Evolutionary conservation across 169 alveolate genomes (phyloP).

Genomic region (Babesia divergens): DNA sequence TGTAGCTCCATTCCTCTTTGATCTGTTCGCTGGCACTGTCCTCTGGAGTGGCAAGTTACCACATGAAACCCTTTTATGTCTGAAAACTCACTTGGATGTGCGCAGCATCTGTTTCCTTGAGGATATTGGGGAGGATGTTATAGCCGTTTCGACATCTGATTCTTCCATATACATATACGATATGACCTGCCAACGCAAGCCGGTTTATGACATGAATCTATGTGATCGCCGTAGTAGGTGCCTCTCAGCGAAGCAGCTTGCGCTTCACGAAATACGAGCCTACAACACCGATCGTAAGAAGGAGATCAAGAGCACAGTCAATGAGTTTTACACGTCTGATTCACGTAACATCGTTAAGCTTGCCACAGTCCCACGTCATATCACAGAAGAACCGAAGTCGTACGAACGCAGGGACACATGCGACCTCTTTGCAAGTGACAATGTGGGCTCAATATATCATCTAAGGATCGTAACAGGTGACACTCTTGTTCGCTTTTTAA

Average conservation of each 20-base stretch:
- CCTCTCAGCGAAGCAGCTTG: constrained; percentile 8
- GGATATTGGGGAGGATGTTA: constrained; percentile 61
- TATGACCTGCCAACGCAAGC: constrained; percentile 66
- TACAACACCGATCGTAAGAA: constrained; percentile 36
- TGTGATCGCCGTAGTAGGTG: constrained; percentile 63
- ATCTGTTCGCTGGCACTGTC: constrained; percentile 61
- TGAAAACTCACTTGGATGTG: constrained; percentile 63
- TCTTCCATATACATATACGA: constrained; percentile 68
- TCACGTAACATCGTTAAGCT: constrained; percentile 27
- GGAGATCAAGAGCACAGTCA: constrained; percentile 16
- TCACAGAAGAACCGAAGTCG: background rate
- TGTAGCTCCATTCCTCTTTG: constrained; percentile 64
- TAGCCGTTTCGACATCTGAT: constrained; percentile 67
- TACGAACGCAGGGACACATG: constrained; percentile 50
- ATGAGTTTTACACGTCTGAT: constrained; percentile 16
- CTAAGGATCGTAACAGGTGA: constrained; percentile 68
- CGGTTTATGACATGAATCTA: constrained; percentile 64
- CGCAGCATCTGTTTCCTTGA: constrained; percentile 60
- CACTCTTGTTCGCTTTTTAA: constrained; percentile 33
- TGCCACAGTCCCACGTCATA: constrained; percentile 25
- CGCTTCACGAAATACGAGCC: constrained; percentile 11
- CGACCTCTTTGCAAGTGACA: constrained; percentile 64
- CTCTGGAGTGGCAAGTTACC: constrained; percentile 70
- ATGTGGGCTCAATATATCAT: constrained; percentile 66
- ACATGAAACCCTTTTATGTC: constrained; percentile 64